Percentiles rank a stretch among this genome's conserved stretches.
Conservation (phyloP, 306 rosid species). For the Ochetophila trinervis region DNA sequence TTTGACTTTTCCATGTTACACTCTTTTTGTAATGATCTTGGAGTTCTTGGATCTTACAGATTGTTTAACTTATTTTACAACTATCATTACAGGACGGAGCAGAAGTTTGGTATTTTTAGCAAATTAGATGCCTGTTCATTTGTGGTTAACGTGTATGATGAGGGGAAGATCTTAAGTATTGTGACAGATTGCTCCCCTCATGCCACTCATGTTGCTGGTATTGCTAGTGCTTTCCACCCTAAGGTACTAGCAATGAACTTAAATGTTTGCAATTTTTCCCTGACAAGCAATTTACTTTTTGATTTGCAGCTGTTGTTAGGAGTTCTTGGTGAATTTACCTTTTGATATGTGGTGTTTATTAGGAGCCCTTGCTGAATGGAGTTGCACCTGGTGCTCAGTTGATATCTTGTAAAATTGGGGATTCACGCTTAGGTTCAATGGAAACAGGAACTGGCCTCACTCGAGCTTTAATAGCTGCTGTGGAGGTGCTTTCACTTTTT, state of each 20-base stretch:
- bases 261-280: not conserved
- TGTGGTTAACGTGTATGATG: constrained; percentile 76
- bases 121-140: constrained; percentile 92
- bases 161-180: constrained; percentile 78
- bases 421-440: constrained; percentile 89
- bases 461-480: constrained; percentile 92
- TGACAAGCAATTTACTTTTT: not conserved
- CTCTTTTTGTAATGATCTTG: constrained; percentile 17
- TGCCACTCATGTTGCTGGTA: constrained; percentile 98
- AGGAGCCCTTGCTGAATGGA: constrained; percentile 97
- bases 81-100: constrained; percentile 62
- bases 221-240: constrained; percentile 87
- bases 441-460: constrained; percentile 97
- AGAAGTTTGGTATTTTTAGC: constrained; percentile 80
- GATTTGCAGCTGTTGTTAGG: constrained; percentile 44
- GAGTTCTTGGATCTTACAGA: constrained; percentile 14
- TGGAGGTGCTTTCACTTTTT: constrained; percentile 58
- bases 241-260: constrained; percentile 54
- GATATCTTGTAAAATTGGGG: constrained; percentile 98
- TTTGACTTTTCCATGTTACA: not conserved
- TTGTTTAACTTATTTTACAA: constrained; percentile 18
- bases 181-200: constrained; percentile 94
- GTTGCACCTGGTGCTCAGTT: constrained; percentile 99
- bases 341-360: constrained; percentile 23
- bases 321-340: constrained; percentile 50